Conservation (phyloP, 164 flowering plant genomes). For the Magnolia kwangsiensis region DNA sequence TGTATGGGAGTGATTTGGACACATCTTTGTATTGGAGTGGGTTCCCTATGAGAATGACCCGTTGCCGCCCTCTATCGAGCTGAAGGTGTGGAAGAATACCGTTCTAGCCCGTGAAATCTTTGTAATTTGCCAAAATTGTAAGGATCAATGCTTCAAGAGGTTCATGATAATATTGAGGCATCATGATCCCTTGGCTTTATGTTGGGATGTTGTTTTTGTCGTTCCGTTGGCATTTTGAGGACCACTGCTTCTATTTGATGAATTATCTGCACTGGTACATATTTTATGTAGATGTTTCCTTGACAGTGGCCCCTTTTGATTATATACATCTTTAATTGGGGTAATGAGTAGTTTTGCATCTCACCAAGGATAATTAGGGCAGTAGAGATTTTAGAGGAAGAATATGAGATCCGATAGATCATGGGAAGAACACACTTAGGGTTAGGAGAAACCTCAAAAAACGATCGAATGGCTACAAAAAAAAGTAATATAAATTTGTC, state of each 20-base stretch:
- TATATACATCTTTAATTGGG: too few relatives aligned
- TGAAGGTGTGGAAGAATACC: constrained; percentile 65
- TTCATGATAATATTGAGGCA: constrained; percentile 81
- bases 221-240: constrained; percentile 99
- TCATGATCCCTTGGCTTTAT: constrained; percentile 97
- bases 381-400: too few relatives aligned
- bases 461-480: too few relatives aligned
- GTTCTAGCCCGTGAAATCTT: constrained; percentile 88
- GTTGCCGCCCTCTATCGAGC: too few relatives aligned
- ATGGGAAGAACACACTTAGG: too few relatives aligned
- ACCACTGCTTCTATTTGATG: constrained; percentile 96
- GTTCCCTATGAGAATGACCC: too few relatives aligned
- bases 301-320: too few relatives aligned
- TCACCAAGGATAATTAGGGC: not conserved
- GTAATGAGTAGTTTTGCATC: not conserved
- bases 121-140: constrained; percentile 90
- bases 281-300: constrained; percentile 31
- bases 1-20: too few relatives aligned
- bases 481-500: too few relatives aligned
- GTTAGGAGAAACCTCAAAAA: too few relatives aligned
- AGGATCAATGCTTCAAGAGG: constrained; percentile 87
- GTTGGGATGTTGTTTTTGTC: constrained; percentile 94
- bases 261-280: constrained; percentile 95
- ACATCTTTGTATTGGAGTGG: too few relatives aligned
- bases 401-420: too few relatives aligned